Base-by-base conservation (phyloP, 176 grass and related monocot species). In the Carex cristatella region DNA sequence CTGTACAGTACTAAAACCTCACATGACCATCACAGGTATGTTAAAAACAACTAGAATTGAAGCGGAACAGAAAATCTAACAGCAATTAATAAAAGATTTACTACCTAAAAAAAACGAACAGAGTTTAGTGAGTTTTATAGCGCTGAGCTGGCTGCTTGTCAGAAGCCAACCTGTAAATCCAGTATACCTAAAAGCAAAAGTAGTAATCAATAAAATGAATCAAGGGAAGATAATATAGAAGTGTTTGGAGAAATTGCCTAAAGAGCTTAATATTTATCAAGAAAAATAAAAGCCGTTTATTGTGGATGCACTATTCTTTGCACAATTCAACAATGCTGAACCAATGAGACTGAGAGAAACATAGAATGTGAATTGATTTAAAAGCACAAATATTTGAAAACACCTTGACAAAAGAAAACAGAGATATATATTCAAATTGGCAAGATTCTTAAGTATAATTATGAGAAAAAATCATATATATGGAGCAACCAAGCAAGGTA, bases 151-250 rank as follows among this genome's bases (percentile, higher is more conserved):
- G 81, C 49, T 83, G 81, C 23, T 83, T 83, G 42, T 83, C 81
- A 69, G 81, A 83, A 83, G 81, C 81, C 42, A 83, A 83, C 65
- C 81, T 65, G 65, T 83, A 83, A 64, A 83, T 68, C 81, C 81
- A 83, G 65, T 83, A 83, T 23, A 83, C 81, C 81, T 83, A 83
- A 44, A 67, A 67, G 37, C 5, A 64, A 82, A 82, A 57, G 23
- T 35, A 57, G 30, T 57, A 79, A 35, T 79, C 28, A 57, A 57
- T 79, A 57, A 75, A 46, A 56, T 78, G 14, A 57, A 79, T 32
- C 11, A 30, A 38, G 70, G 51, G 16, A 72, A 74, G 42, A 49
- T 27, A 28, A 27, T 13, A 27, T 49, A 10, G 18, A 49, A 74
- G 40, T 49, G 9, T 11, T 70, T 51, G 42, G 16, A 27, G 10